Percentiles rank a stretch among this genome's conserved stretches.
phyloP scores from a whole-genome alignment of 192 early-diverging fungal genomes.

The Backusella morwellensis region DNA sequence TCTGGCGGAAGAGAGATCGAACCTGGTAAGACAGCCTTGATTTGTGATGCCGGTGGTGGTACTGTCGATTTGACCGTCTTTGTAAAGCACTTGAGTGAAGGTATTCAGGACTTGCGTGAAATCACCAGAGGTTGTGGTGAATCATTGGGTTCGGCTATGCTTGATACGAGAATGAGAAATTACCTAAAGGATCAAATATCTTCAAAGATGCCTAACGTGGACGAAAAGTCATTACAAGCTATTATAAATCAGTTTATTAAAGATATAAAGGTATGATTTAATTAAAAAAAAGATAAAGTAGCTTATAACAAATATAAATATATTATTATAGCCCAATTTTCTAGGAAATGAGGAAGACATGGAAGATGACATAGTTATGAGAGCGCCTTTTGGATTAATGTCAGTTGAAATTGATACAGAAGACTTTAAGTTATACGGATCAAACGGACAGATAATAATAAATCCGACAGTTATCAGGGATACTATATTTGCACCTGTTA shows the following conservation, averaged over 20 bases:
- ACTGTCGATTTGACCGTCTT: slow-evolving; percentile 48
- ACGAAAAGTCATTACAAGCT: slow-evolving; percentile 15
- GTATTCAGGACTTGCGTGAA: slow-evolving; percentile 33
- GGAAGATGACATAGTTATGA: slow-evolving; percentile 29
- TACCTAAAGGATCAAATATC: slow-evolving; percentile 42
- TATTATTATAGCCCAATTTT: slow-evolving; percentile 35
- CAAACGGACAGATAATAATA: slow-evolving; percentile 16
- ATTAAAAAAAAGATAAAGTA: not conserved
- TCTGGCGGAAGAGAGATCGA: slow-evolving; percentile 37
- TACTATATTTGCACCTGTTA: slow-evolving; percentile 47
- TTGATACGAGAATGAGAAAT: slow-evolving; percentile 46
- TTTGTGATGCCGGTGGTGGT: slow-evolving; percentile 55
- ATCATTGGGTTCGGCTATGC: slow-evolving; percentile 45
- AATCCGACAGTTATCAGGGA: slow-evolving; percentile 28
- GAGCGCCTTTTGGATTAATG: not conserved
- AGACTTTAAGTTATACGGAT: slow-evolving; percentile 31
- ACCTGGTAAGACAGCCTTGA: slow-evolving; percentile 43
- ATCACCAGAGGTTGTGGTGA: slow-evolving; percentile 53
- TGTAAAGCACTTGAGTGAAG: not conserved
- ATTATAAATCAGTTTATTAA: slow-evolving; percentile 45
- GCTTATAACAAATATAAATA: not conserved
- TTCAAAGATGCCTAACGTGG: slow-evolving; percentile 10
- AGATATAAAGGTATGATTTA: slow-evolving; percentile 36
- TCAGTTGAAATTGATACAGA: not conserved
- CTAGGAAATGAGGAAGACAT: slow-evolving; percentile 33